Evolutionary conservation across 129 eudicot species (phyloP).

Genomic region (sunflower (Helianthus annuus)): DNA sequence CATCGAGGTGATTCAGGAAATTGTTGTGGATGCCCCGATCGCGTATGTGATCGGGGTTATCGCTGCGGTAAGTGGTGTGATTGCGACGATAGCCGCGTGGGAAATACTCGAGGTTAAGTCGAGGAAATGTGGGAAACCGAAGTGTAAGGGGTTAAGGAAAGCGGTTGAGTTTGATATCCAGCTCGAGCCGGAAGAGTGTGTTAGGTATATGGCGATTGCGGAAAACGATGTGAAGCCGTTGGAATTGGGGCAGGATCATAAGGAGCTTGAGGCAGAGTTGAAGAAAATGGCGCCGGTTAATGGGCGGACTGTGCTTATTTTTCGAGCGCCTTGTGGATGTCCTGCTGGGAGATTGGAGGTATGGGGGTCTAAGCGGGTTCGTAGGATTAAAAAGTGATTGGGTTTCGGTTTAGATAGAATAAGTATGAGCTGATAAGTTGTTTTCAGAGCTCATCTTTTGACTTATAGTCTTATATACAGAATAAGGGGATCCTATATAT

Average conservation of each 20-base stretch:
- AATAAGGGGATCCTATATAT: conserved; percentile 27
- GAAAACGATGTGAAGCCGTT: conserved; percentile 40
- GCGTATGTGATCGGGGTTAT: conserved; percentile 41
- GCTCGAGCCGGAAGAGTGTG: conserved; percentile 54
- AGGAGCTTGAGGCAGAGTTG: conserved; percentile 55
- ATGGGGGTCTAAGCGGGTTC: conserved; percentile 51
- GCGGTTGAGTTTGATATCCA: conserved; percentile 60
- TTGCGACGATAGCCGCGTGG: conserved; percentile 33
- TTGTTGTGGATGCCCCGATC: conserved; percentile 40
- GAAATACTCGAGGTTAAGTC: conserved; percentile 39
- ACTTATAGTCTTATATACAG: conserved; percentile 14
- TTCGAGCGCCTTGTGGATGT: conserved; percentile 60
- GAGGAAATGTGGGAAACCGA: conserved; percentile 45
- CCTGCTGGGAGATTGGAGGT: conserved; percentile 59
- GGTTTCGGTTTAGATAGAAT: conserved; percentile 28
- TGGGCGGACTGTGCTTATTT: conserved; percentile 59
- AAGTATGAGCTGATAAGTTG: conserved; percentile 28
- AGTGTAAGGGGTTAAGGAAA: conserved; percentile 50
- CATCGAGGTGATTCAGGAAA: conserved; percentile 26
- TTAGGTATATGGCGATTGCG: conserved; percentile 32
- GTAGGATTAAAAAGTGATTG: conserved; percentile 42
- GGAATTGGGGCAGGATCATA: conserved; percentile 53
- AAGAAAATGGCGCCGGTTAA: conserved; percentile 62
- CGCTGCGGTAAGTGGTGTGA: conserved; percentile 35
- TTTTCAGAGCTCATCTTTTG: conserved; percentile 28